Conservation (phyloP, 2,329 filamentous ascomycete genomes). For the Cladorrhinum sp. region DNA sequence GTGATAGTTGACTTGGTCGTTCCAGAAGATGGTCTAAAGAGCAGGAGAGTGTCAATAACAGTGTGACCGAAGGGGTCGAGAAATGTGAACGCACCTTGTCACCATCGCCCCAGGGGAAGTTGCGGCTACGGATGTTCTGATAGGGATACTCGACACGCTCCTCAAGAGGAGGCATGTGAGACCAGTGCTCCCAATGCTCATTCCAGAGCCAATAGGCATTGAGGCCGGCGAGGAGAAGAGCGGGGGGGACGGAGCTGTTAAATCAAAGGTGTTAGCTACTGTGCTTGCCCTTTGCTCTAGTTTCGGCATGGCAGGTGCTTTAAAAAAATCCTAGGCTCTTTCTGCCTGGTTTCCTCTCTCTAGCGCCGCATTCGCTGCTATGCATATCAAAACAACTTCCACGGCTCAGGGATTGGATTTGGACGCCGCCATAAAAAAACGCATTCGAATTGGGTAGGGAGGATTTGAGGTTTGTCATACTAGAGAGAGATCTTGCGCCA, state of each 20-base stretch:
- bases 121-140: constrained; percentile 97
- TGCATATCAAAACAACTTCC: not conserved
- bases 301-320: not conserved
- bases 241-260: constrained; percentile 69
- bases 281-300: not conserved
- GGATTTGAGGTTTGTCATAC: constrained; percentile 55
- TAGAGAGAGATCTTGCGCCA: constrained; percentile 97
- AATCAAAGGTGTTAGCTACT: not conserved
- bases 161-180: constrained; percentile 79
- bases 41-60: constrained; percentile 14
- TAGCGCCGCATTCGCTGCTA: not conserved
- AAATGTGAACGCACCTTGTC: constrained; percentile 67
- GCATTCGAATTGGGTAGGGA: constrained; percentile 12
- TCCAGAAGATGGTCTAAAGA: constrained; percentile 68
- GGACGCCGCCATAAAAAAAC: constrained; percentile 17
- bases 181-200: constrained; percentile 96
- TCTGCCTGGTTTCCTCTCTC: not conserved
- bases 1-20: constrained; percentile 93
- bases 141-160: constrained; percentile 92
- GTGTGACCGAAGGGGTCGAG: not conserved
- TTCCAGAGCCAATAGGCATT: constrained; percentile 92
- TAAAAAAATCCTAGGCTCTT: not conserved
- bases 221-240: constrained; percentile 65
- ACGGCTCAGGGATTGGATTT: not conserved
- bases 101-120: constrained; percentile 91